These are phyloP conservation scores for Rachicladosporium sp. DNA, from an alignment of 2,329 filamentous ascomycete species.

Conservation along the genomic window DNA sequence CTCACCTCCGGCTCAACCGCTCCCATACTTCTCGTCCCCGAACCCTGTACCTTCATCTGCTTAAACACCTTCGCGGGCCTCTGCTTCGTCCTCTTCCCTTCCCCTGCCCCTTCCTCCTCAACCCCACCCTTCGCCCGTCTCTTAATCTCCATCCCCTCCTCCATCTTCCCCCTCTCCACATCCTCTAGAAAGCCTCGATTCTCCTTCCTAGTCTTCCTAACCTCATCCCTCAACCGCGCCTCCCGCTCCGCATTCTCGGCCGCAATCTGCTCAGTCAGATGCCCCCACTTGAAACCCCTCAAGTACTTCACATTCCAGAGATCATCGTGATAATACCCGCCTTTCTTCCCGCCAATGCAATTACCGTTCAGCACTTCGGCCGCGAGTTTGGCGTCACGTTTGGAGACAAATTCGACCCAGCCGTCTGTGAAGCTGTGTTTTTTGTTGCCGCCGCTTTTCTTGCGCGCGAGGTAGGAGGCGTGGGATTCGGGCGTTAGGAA, in stretches of 20 bases:
- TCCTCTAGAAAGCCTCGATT: slow-evolving; percentile 73
- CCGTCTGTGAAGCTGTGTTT: slow-evolving; percentile 72
- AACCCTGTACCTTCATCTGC: slow-evolving; percentile 36
- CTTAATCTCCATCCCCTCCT: slow-evolving; percentile 53
- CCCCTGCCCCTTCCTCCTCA: slow-evolving; percentile 21
- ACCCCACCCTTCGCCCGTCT: slow-evolving; percentile 44
- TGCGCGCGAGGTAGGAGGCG: slow-evolving; percentile 50
- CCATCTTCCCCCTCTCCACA: slow-evolving; percentile 67
- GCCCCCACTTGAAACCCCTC: slow-evolving; percentile 69
- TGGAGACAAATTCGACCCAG: slow-evolving; percentile 72
- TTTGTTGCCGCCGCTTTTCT: slow-evolving; percentile 67
- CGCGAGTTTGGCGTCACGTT: slow-evolving; percentile 64
- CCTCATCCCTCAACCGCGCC: slow-evolving; percentile 65
- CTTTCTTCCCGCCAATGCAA: slow-evolving; percentile 73
- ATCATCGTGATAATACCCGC: slow-evolving; percentile 72
- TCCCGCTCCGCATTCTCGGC: slow-evolving; percentile 70
- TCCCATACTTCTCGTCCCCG: slow-evolving; percentile 2
- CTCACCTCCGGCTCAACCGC: slow-evolving; percentile 5
- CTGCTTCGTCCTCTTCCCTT: slow-evolving; percentile 12
- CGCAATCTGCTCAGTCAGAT: slow-evolving; percentile 62
- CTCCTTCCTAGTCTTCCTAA: slow-evolving; percentile 61
- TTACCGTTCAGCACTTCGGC: slow-evolving; percentile 65
- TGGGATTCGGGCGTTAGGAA: slow-evolving; percentile 70
- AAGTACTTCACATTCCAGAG: slow-evolving; percentile 77
- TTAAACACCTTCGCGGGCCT: slow-evolving; percentile 43